Conservation (phyloP, 2,329 filamentous ascomycete genomes). For the Microcyclospora pomicola region DNA sequence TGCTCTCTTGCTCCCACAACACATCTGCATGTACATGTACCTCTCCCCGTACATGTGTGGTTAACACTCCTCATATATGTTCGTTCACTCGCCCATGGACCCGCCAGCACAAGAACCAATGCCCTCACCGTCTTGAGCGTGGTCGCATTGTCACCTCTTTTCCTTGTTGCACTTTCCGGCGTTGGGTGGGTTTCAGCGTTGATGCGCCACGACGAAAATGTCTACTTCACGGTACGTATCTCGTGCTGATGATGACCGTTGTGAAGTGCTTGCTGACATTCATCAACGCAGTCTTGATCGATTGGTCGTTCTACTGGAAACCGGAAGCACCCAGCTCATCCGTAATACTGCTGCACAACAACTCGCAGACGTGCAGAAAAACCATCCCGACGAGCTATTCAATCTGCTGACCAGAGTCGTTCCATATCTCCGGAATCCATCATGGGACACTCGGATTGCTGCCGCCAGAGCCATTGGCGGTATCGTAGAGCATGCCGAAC, state of each 20-base stretch:
- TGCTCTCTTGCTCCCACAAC: too few species aligned
- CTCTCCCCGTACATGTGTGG: too few species aligned
- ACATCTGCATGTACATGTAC: too few species aligned
- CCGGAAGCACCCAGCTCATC: slow-evolving; percentile 88
- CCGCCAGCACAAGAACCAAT: too few species aligned
- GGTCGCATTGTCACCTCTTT: too few species aligned
- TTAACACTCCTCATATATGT: too few species aligned
- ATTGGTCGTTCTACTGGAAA: slow-evolving; percentile 71
- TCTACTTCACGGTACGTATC: slow-evolving; percentile 14
- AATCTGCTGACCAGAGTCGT: slow-evolving; percentile 86
- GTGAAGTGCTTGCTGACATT: not conserved
- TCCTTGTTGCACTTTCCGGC: too few species aligned
- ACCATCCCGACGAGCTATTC: slow-evolving; percentile 93
- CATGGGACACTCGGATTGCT: slow-evolving; percentile 91
- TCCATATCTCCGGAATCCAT: slow-evolving; percentile 88
- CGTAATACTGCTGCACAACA: slow-evolving; percentile 95
- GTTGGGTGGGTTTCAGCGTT: too few species aligned
- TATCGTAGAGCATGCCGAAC: slow-evolving; percentile 77
- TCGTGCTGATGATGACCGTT: not conserved
- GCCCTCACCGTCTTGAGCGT: too few species aligned
- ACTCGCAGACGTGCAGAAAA: slow-evolving; percentile 93
- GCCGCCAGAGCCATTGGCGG: slow-evolving; percentile 88
- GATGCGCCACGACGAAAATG: slow-evolving; percentile 4
- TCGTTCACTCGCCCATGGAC: too few species aligned
- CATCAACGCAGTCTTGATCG: slow-evolving; percentile 24